Base-by-base conservation (phyloP, 176 grass and related monocot species). In the Tuctoria greenei region DNA sequence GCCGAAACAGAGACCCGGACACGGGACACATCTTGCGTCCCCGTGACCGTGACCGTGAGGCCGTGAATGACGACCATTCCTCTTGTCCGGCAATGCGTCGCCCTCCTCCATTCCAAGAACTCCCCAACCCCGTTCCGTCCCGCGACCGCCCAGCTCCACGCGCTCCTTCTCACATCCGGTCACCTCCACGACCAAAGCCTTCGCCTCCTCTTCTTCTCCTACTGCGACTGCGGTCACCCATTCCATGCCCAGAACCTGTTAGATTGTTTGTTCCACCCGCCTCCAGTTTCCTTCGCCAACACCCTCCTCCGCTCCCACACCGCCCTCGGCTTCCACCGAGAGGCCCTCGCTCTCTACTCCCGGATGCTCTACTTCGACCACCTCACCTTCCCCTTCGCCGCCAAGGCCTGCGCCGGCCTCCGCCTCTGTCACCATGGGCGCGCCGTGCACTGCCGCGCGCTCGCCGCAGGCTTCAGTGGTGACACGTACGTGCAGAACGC, bases 401-500 rank as follows among this genome's bases (percentile, higher is more conserved):
- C 80, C 84, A 93, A 90, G 84, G 91, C 85, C 18, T 93, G 84
- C 24, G 75, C 44, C 14, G 78, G 69, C 20, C 84, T 90, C 74
- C 64, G 70, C 23, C 78, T 80, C 6, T 0, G 18, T 43, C 66
- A 62, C 26, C 57, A 76, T 45, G 82, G 87, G 6, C 69, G 69
- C 27, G 43, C 57, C n/a, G 58, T 90, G 63, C 91, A 93, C 60
- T 46, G 84, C n/a, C 88, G 61, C 39, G 71, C 65, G 27, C 67
- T 90, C 43, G 40, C 79, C 21, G 85, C 87, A 2, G 84, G 91
- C 65, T 83, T 93, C 39, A 44, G 78, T 13, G 25, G 74, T 14
- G 85, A 93, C 47, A 41, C 35, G 14, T 93, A 88, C 78, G 84
- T 83, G 69, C 91, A 87, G 84, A 93, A 93, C 55, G 67, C 74